phyloP scores from a whole-genome alignment of 768 basidiomycete species.

The Boletus rubroflammeus region DNA sequence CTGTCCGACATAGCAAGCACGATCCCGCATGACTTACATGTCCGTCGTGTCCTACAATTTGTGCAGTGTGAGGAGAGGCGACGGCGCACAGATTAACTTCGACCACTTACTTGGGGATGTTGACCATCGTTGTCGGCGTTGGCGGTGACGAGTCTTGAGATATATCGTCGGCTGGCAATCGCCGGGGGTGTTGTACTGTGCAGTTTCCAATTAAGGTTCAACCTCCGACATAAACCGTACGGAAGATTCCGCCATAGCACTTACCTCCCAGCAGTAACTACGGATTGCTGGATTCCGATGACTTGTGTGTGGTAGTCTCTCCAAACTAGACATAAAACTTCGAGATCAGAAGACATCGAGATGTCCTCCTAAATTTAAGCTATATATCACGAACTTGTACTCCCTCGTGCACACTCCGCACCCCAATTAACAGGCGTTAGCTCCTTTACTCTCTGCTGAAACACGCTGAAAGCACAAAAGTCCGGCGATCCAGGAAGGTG shows the following conservation, averaged over 20 bases:
- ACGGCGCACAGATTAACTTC: not conserved
- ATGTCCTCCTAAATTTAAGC: no score
- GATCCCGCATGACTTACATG: constrained; percentile 59
- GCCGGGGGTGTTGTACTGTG: constrained; percentile 24
- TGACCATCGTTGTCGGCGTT: constrained; percentile 67
- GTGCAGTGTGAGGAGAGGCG: constrained; percentile 13
- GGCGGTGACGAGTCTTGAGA: constrained; percentile 13
- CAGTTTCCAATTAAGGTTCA: constrained; percentile 21
- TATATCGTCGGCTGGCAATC: constrained; percentile 23
- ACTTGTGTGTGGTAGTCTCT: no score
- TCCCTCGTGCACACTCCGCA: constrained; percentile 49
- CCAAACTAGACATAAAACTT: no score
- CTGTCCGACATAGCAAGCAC: not conserved
- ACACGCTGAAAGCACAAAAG: constrained; percentile 67
- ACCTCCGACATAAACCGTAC: constrained; percentile 7
- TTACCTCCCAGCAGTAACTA: not conserved
- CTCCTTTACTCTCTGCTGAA: constrained; percentile 57
- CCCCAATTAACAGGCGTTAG: constrained; percentile 67
- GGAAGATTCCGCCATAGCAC: not conserved
- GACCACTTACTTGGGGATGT: constrained; percentile 82
- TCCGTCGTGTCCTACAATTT: constrained; percentile 78
- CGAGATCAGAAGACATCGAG: no score
- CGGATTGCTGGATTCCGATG: not conserved
- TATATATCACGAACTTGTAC: constrained; percentile 1
- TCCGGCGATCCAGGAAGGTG: constrained; percentile 70